phyloP scores from a whole-genome alignment of 306 rosid species.

The Quercus alba region DNA sequence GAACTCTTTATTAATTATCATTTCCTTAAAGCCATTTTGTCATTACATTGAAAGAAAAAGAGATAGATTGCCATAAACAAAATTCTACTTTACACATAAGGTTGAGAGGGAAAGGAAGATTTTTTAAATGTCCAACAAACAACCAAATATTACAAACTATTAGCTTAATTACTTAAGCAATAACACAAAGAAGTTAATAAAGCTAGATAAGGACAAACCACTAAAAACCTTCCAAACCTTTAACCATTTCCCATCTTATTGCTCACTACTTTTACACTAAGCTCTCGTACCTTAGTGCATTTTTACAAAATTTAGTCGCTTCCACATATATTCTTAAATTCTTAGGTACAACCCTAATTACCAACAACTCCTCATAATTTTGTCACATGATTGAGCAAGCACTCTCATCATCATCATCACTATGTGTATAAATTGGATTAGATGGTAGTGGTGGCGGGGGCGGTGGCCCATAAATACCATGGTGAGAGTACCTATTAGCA shows the following conservation, averaged over 20 bases:
- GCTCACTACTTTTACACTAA: conserved; percentile 2
- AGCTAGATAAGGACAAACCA: conserved; percentile 28
- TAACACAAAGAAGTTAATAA: conserved; percentile 23
- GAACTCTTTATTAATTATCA: neutral
- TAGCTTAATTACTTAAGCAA: conserved; percentile 28
- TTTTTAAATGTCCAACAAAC: conserved; percentile 37
- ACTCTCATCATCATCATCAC: conserved; percentile 37
- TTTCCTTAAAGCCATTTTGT: neutral
- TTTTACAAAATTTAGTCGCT: conserved; percentile 32
- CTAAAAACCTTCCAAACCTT: conserved; percentile 18
- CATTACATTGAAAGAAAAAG: neutral
- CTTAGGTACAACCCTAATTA: conserved; percentile 3
- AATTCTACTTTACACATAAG: conserved; percentile 46
- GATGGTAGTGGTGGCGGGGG: conserved; percentile 43
- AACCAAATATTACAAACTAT: conserved; percentile 31
- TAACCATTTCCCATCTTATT: conserved; percentile 11
- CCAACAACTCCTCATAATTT: neutral
- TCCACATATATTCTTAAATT: conserved; percentile 8
- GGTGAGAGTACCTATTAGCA: conserved; percentile 23
- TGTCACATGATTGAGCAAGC: conserved; percentile 69
- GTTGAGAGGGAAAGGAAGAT: conserved; percentile 37
- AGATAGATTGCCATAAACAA: conserved; percentile 22
- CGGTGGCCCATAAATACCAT: conserved; percentile 10
- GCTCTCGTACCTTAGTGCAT: neutral
- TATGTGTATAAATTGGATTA: conserved; percentile 27